Percentiles rank a stretch among this genome's conserved stretches.
Evolutionary conservation across 495 filamentous ascomycete species (phyloP).

Genomic region (Pseudoneurospora amorphoporcata): DNA sequence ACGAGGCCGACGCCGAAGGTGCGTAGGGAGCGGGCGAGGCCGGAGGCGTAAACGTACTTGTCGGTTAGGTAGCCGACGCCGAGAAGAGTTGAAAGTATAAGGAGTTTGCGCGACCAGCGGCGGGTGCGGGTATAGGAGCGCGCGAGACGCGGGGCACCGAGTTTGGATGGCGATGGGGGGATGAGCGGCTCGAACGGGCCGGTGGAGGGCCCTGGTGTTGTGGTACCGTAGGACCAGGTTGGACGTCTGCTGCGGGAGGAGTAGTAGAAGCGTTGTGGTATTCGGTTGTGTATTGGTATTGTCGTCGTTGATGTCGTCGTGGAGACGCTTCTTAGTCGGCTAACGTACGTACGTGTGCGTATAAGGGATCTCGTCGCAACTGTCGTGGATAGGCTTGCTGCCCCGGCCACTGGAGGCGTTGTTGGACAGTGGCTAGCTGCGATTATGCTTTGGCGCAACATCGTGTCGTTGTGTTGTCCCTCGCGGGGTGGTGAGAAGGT

Average conservation of each 20-base stretch:
- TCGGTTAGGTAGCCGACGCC: constrained; percentile 60
- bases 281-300: not conserved
- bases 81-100: constrained; percentile 48
- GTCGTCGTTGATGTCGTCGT: not conserved
- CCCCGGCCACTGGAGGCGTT: not conserved
- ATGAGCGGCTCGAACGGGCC: constrained; percentile 56
- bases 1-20: constrained; percentile 73
- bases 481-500: not conserved
- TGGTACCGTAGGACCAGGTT: constrained; percentile 1
- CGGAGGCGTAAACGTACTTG: constrained; percentile 61
- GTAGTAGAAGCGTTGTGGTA: not conserved
- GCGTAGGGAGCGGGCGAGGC: constrained; percentile 65
- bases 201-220: not conserved
- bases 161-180: constrained; percentile 69
- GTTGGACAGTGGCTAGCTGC: not conserved
- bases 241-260: constrained; percentile 7
- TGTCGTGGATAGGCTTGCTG: not conserved
- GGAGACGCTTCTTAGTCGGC: not conserved
- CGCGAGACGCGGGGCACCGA: constrained; percentile 61
- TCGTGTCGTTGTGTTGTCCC: not conserved
- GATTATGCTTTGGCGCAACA: not conserved
- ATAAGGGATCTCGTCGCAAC: not conserved
- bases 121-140: constrained; percentile 54
- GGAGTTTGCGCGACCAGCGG: constrained; percentile 65
- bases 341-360: not conserved